These are phyloP conservation scores for Dichotomopilus funicola DNA, from an alignment of 2,329 filamentous ascomycete species.

Conservation along the genomic window DNA sequence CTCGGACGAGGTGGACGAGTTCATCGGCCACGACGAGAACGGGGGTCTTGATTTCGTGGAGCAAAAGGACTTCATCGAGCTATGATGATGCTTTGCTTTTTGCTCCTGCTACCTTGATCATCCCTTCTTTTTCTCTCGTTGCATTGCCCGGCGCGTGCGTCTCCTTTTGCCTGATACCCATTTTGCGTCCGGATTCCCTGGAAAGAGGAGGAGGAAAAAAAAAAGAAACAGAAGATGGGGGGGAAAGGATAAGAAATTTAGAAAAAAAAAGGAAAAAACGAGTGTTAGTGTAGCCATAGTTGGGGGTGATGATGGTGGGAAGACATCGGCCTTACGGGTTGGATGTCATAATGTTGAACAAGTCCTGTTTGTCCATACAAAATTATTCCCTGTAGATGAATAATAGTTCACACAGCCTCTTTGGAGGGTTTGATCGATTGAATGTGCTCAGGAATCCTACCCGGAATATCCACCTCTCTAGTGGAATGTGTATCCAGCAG, in stretches of 20 bases:
- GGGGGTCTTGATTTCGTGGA: slow-evolving; percentile 50
- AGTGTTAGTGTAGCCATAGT: background rate
- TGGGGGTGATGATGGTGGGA: background rate
- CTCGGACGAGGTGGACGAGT: slow-evolving; percentile 66
- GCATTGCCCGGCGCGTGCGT: slow-evolving; percentile 7
- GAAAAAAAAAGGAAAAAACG: background rate
- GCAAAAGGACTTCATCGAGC: slow-evolving; percentile 54
- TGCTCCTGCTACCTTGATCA: slow-evolving; percentile 3
- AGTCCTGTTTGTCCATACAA: no score
- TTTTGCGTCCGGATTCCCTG: background rate
- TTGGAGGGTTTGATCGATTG: no score
- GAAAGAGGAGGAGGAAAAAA: background rate
- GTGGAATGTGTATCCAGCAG: no score
- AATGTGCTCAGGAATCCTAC: no score
- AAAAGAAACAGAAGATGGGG: background rate
- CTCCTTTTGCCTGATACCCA: slow-evolving; percentile 13
- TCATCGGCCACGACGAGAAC: slow-evolving; percentile 49
- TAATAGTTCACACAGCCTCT: no score
- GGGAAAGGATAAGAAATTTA: background rate
- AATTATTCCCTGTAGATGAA: no score
- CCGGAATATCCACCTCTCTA: no score
- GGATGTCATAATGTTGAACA: no score
- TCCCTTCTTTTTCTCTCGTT: slow-evolving; percentile 4
- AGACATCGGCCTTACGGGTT: background rate
- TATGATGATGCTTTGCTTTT: slow-evolving; percentile 31